phyloP scores from a whole-genome alignment of 345 rosid species.

The Noccaea bulbosa region DNA sequence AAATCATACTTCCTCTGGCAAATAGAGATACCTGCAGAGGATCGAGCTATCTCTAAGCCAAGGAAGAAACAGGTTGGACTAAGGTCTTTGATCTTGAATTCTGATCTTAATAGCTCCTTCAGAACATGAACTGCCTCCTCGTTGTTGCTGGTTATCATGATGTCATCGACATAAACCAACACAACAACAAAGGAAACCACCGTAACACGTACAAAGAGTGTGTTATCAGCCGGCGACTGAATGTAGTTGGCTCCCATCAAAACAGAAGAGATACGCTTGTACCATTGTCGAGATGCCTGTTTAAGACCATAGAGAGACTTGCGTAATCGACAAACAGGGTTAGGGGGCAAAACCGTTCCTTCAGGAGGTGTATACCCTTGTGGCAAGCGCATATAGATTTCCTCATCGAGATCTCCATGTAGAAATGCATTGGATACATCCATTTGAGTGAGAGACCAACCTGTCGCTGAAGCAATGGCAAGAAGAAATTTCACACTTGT shows the following conservation, averaged over 20 bases:
- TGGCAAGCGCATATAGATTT: not conserved
- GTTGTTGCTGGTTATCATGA: not conserved
- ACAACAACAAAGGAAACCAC: not conserved
- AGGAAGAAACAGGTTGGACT: not conserved
- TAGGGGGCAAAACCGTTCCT: not conserved
- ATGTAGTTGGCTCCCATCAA: not conserved
- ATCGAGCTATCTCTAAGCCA: not conserved
- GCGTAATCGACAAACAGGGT: not conserved
- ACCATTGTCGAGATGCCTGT: not conserved
- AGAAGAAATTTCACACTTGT: not conserved
- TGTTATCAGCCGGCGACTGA: not conserved
- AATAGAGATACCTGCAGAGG: not conserved
- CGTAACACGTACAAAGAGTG: not conserved
- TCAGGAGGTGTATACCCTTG: not conserved
- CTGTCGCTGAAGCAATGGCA: not conserved
- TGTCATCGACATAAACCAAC: not conserved
- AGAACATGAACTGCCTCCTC: not conserved
- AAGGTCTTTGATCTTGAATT: not conserved
- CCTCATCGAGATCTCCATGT: not conserved
- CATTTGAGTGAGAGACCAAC: not conserved
- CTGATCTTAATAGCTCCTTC: not conserved
- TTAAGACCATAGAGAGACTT: not conserved
- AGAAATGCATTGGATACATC: not conserved
- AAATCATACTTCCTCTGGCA: not conserved
- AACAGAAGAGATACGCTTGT: not conserved